phyloP scores from a whole-genome alignment of 257 asterid genomes.

The Jasminum sambac region DNA sequence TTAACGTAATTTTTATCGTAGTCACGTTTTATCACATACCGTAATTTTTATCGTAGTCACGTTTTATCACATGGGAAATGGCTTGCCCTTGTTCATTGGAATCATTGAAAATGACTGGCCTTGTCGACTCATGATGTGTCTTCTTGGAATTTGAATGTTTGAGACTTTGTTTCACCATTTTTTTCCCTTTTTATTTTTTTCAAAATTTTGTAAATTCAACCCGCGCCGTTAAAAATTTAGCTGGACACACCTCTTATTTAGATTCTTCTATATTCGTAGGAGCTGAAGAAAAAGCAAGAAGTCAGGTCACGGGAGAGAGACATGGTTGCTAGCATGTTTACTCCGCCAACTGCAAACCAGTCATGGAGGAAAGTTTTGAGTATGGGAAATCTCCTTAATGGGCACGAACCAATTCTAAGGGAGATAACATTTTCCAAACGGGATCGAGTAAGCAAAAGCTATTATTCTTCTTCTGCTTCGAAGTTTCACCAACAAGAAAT shows the following conservation, averaged over 20 bases:
- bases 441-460: constrained; percentile 63
- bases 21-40: too few species aligned
- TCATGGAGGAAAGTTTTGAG: constrained; percentile 92
- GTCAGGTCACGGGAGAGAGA: constrained; percentile 57
- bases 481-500: constrained; percentile 52
- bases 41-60: too few species aligned
- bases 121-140: too few species aligned
- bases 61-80: too few species aligned
- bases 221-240: background rate
- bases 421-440: constrained; percentile 80
- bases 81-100: too few species aligned
- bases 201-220: too few species aligned
- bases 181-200: too few species aligned
- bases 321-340: constrained; percentile 65
- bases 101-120: too few species aligned
- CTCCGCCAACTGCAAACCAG: constrained; percentile 86
- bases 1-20: too few species aligned
- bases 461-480: constrained; percentile 46
- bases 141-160: too few species aligned
- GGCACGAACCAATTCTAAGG: constrained; percentile 84
- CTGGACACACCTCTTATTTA: constrained; percentile 11
- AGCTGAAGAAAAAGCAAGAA: constrained; percentile 51
- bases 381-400: constrained; percentile 95
- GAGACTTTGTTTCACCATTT: too few species aligned
- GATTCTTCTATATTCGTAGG: constrained; percentile 35